Percentiles rank a stretch among this genome's conserved stretches.
phyloP scores from a whole-genome alignment of 495 filamentous ascomycete species.

The Podospora fimiseda region DNA sequence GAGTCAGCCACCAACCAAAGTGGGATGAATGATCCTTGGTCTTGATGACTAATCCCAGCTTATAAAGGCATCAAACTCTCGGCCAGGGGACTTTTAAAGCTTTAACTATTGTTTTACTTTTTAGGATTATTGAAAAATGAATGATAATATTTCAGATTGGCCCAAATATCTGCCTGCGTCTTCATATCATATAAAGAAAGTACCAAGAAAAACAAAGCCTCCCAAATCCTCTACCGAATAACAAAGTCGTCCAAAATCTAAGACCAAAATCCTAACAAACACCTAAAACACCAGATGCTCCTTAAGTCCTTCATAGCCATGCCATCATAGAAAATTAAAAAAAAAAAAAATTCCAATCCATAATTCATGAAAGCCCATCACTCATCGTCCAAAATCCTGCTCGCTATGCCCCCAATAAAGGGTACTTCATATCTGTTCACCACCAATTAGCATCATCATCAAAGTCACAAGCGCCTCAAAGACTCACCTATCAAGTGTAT shows the following conservation, averaged over 20 bases:
- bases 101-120: neutral
- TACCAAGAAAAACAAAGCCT: neutral
- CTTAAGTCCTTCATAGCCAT: neutral
- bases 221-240: neutral
- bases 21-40: conserved; percentile 1
- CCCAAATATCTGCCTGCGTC: neutral
- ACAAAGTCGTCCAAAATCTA: neutral
- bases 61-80: neutral
- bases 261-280: neutral
- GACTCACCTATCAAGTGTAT: conserved; percentile 73
- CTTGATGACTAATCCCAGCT: conserved; percentile 9
- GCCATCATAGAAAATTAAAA: neutral
- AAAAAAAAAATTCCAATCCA: neutral
- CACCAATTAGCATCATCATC: neutral
- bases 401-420: conserved; percentile 76
- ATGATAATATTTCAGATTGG: neutral
- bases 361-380: conserved; percentile 33
- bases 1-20: conserved; percentile 3
- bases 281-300: neutral
- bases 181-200: neutral
- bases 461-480: neutral
- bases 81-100: no score
- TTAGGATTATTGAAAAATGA: neutral
- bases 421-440: conserved; percentile 67
- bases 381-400: conserved; percentile 88